These are phyloP conservation scores for Wickerhamomyces canadensis DNA, from an alignment of 805 yeast species.

Conservation along the genomic window DNA sequence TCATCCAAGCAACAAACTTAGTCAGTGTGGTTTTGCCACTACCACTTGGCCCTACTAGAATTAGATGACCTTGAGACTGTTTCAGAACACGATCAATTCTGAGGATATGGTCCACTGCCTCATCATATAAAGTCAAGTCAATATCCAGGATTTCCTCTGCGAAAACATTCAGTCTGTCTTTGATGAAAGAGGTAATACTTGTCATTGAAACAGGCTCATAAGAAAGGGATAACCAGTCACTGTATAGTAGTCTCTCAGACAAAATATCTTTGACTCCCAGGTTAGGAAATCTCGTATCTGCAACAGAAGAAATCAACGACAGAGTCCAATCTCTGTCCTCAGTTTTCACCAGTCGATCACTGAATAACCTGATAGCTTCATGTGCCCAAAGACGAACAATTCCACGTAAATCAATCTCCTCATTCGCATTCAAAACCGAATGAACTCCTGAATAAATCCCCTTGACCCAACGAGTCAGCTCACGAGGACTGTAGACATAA, in stretches of 20 bases:
- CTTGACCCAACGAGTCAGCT: conserved; percentile 78
- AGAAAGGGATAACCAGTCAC: conserved; percentile 66
- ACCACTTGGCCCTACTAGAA: conserved; percentile 76
- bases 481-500: conserved; percentile 84
- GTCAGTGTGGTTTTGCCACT: conserved; percentile 76
- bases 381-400: conserved; percentile 70
- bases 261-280: conserved; percentile 32
- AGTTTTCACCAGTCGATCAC: conserved; percentile 55
- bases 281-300: conserved; percentile 40
- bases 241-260: conserved; percentile 53
- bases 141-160: conserved; percentile 72
- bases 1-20: conserved; percentile 87
- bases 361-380: conserved; percentile 73
- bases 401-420: conserved; percentile 32
- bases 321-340: conserved; percentile 48
- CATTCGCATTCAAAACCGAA: conserved; percentile 27
- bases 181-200: conserved; percentile 48
- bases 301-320: conserved; percentile 28
- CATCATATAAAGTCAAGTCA: conserved; percentile 58
- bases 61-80: conserved; percentile 87
- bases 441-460: conserved; percentile 55
- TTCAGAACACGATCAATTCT: conserved; percentile 76
- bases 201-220: conserved; percentile 50
- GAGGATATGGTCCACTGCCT: conserved; percentile 66
- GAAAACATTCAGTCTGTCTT: conserved; percentile 61